Conservation (phyloP, 208 protist genomes). For the Blechomonas ayalai region DNA sequence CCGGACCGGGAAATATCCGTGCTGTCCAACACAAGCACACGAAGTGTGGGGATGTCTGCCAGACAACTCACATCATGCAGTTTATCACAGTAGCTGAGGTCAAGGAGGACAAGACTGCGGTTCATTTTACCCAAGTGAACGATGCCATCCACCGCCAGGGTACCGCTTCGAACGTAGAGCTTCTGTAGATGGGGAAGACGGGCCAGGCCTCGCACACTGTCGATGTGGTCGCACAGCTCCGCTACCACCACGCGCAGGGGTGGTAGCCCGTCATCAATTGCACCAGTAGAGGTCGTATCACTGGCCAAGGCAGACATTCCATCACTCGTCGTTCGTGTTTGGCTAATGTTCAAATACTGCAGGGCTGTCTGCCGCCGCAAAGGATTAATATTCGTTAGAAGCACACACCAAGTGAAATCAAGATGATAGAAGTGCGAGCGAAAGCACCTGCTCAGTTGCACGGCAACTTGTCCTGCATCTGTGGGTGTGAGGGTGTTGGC, state of each 20-base stretch:
- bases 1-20: slow-evolving; percentile 33
- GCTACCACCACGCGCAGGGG: slow-evolving; percentile 48
- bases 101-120: slow-evolving; percentile 21
- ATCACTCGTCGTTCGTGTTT: slow-evolving; percentile 22
- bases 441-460: too few relatives aligned
- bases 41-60: slow-evolving; percentile 19
- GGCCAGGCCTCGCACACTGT: slow-evolving; percentile 27
- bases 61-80: slow-evolving; percentile 23
- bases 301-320: slow-evolving; percentile 24
- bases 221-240: slow-evolving; percentile 39
- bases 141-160: slow-evolving; percentile 15
- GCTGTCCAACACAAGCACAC: slow-evolving; percentile 47
- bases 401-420: slow-evolving; percentile 45
- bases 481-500: too few relatives aligned
- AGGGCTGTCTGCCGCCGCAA: slow-evolving; percentile 20
- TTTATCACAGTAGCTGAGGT: slow-evolving; percentile 64
- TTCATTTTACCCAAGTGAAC: slow-evolving; percentile 14
- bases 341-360: slow-evolving; percentile 43
- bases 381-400: slow-evolving; percentile 20
- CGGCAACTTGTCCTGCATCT: too few relatives aligned
- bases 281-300: too few relatives aligned
- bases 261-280: neutral
- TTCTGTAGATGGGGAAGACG: slow-evolving; percentile 25
- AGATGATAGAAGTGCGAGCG: slow-evolving; percentile 38
- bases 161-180: slow-evolving; percentile 46